These are phyloP conservation scores for Vigna trinervia DNA, from an alignment of 306 rosid genomes.

Conservation along the genomic window DNA sequence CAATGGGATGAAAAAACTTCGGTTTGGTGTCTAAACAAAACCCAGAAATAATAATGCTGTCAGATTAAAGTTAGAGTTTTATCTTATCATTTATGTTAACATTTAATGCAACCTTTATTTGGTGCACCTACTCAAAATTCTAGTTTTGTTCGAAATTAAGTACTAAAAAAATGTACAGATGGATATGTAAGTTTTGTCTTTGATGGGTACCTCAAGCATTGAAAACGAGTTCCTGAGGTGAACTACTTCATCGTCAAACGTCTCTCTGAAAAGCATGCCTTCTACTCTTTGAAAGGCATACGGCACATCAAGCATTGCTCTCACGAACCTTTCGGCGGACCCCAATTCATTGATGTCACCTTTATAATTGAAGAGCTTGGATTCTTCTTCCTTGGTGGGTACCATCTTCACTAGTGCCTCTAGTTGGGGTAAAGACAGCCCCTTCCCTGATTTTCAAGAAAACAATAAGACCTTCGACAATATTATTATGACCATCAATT, in stretches of 20 bases:
- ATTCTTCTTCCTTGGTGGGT: conserved; percentile 87
- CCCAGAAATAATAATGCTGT: not conserved
- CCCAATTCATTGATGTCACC: conserved; percentile 88
- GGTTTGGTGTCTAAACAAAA: not conserved
- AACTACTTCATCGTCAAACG: conserved; percentile 93
- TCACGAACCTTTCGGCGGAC: conserved; percentile 82
- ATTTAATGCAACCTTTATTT: not conserved
- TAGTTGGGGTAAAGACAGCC: conserved; percentile 74
- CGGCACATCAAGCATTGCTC: conserved; percentile 70
- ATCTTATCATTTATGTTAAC: not conserved
- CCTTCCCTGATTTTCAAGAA: conserved; percentile 67
- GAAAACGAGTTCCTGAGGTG: conserved; percentile 89
- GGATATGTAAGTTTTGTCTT: not conserved
- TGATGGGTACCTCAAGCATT: conserved; percentile 83
- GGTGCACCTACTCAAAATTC: not conserved
- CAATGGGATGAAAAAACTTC: not conserved
- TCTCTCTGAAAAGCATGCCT: conserved; percentile 86
- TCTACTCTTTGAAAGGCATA: conserved; percentile 79
- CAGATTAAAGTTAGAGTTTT: not conserved
- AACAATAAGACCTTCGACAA: conserved; percentile 27
- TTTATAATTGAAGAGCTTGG: conserved; percentile 67
- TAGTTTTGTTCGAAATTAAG: not conserved
- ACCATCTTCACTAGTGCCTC: conserved; percentile 94
- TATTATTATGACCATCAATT: conserved; percentile 25
- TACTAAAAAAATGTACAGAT: not conserved